Base-by-base conservation (phyloP, 306 rosid species). In the Gynostemma pentaphyllum region DNA sequence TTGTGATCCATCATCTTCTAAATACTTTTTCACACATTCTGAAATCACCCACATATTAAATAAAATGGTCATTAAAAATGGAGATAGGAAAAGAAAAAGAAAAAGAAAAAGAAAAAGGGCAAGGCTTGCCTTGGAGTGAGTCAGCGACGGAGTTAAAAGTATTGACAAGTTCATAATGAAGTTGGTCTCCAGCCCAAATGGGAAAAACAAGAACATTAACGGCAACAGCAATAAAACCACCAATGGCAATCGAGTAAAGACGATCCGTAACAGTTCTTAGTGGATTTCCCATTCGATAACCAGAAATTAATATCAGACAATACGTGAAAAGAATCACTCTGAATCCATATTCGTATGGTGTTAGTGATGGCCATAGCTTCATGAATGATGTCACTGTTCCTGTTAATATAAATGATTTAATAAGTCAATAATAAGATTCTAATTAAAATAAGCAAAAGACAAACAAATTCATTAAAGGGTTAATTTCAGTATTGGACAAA, bases 141-240 rank as follows among this genome's bases (percentile, higher is more conserved):
- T 81, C 87, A 0, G 96, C 89, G 29, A 87, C 75, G 0, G 85
- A 77, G 65, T 79, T 1, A 61, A 87, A 85, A 71, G 51, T 74
- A 0, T 53, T 50, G 16, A 85, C 89, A 0, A 87, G 73, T 44
- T 87, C 80, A 34, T 60, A 69, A 26, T 85, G 92, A 1, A 87
- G 74, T 45, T 78, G 82, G 47, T 85, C 84, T 9, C 96, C 92
- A 24, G 92, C 96, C 96, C 96, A 87, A 0, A 80, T 85, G 12
- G 92, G 96, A 30, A 30, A 82, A 55, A 85, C 74, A 26, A 76
- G 39, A 16, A 87, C 74, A 64, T 82, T 87, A 4, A 87, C 95
- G 1, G 76, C 45, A 1, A 84, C 87, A 24, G 95, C 85, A 36
- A 85, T 81, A 24, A 75, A 70, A 59, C 73, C 92, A 74, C 95